phyloP scores from a whole-genome alignment of 805 yeast species.

The Wickerhamiella occidentalis region DNA sequence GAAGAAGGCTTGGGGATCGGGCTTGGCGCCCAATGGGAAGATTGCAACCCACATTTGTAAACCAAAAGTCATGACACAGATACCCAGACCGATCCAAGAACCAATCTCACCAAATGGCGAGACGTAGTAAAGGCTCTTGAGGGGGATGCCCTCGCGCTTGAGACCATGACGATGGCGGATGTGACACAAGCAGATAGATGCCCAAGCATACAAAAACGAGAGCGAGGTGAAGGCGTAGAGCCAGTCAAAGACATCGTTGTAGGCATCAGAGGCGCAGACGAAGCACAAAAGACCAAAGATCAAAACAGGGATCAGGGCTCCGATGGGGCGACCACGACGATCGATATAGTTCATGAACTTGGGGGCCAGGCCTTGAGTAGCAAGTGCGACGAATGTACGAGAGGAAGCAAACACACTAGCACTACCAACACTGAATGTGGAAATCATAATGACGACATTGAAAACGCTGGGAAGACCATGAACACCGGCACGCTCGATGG shows the following conservation, averaged over 20 bases:
- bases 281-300: conserved; percentile 45
- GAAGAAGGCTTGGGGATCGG: conserved; percentile 36
- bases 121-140: conserved; percentile 53
- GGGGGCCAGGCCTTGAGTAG: conserved; percentile 56
- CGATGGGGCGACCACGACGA: conserved; percentile 64
- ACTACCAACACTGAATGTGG: conserved; percentile 62
- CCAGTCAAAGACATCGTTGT: conserved; percentile 51
- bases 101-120: conserved; percentile 63
- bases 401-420: conserved; percentile 63
- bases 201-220: conserved; percentile 69
- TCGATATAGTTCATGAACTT: conserved; percentile 52
- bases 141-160: conserved; percentile 51
- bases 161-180: conserved; percentile 55
- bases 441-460: conserved; percentile 57
- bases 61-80: conserved; percentile 49
- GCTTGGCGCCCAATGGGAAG: conserved; percentile 44
- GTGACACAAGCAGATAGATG: conserved; percentile 54
- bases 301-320: conserved; percentile 41
- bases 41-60: conserved; percentile 78
- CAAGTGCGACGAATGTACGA: conserved; percentile 55
- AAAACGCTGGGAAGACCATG: conserved; percentile 53
- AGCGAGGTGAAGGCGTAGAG: conserved; percentile 61
- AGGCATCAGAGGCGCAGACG: conserved; percentile 46
- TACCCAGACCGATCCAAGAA: conserved; percentile 45
- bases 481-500: conserved; percentile 54